Evolutionary conservation across 2,329 filamentous ascomycete species (phyloP).

Genomic region (Trematosphaeria pertusa): DNA sequence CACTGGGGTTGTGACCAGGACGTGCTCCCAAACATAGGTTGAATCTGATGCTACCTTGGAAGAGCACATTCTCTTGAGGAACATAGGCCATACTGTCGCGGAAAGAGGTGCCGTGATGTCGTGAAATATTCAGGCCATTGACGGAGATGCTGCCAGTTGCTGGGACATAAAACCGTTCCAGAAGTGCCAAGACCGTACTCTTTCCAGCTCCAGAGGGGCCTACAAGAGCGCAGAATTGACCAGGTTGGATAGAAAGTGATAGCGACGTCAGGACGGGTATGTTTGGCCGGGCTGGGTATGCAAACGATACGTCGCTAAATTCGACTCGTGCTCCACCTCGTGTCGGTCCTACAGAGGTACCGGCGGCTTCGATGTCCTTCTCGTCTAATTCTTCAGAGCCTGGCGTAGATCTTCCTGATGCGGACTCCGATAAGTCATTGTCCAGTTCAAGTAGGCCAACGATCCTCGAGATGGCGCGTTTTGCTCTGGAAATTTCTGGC

Average conservation of each 20-base stretch:
- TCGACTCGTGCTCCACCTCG: slow-evolving; percentile 58
- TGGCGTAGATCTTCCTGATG: slow-evolving; percentile 89
- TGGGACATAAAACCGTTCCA: slow-evolving; percentile 63
- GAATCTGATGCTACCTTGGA: slow-evolving; percentile 57
- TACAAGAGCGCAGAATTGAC: slow-evolving; percentile 69
- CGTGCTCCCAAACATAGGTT: slow-evolving; percentile 57
- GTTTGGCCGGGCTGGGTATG: slow-evolving; percentile 69
- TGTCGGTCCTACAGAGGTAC: slow-evolving; percentile 58
- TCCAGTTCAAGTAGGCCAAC: slow-evolving; percentile 64
- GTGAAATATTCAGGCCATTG: slow-evolving; percentile 58
- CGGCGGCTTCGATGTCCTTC: slow-evolving; percentile 42
- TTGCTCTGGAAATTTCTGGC: slow-evolving; percentile 74
- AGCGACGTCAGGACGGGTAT: slow-evolving; percentile 64
- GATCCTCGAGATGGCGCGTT: slow-evolving; percentile 75
- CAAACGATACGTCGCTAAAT: slow-evolving; percentile 67
- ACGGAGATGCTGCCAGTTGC: slow-evolving; percentile 59
- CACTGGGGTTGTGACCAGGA: slow-evolving; percentile 62
- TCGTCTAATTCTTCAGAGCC: slow-evolving; percentile 59
- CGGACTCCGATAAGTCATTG: slow-evolving; percentile 16
- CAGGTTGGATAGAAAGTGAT: slow-evolving; percentile 63
- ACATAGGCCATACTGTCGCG: slow-evolving; percentile 56
- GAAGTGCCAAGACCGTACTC: slow-evolving; percentile 65
- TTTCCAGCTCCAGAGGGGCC: slow-evolving; percentile 72
- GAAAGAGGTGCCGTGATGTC: slow-evolving; percentile 47
- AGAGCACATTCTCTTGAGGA: slow-evolving; percentile 57